Evolutionary conservation across 352 stramenopile species (phyloP), one percentile per base, ranked within the genome.

Genomic region (Globisporangium recalcitrans): DNA sequence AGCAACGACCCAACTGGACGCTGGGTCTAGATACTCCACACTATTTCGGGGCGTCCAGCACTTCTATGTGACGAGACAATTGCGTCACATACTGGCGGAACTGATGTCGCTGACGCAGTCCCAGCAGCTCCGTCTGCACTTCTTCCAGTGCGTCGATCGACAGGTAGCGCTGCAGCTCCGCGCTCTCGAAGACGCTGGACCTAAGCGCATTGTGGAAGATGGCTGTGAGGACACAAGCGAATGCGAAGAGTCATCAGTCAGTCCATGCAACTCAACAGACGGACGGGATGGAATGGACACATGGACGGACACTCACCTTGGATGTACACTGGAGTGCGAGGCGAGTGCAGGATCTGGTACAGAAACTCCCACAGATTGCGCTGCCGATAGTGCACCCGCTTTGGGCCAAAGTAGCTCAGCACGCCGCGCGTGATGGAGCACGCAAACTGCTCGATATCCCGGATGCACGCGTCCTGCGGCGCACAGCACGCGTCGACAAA

Each of bases 301-400:
- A 32, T 31, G 10, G 16, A 47, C 32, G 8, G 26, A 36, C 6
- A 61, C 69, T 42, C 62, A 67, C 74, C 70, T 82, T 75, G 66
- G 16, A 82, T 76, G 31, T 72, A 57, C 4, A 52, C 46, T 13
- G 77, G 53, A n/a, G 88, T 68, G 38, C 85, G 78, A 19, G 78
- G 76, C 9, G 78, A 77, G 62, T 91, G 80, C 9, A 91, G 58
- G n/a, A 86, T 72, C 40, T 90, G 75, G 62, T 85, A 89, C 29
- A 91, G 63, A 60, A 91, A 90, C 52, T 88, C 73, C 78, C 77
- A 90, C 0, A 91, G 3, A 40, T 72, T 84, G 9, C 78, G 78
- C 13, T 69, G 71, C 9, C 74, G 71, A 67, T 88, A 88, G 57
- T 79, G 64, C 46, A 58, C 60, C 32, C 79, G 63, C 59, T 77